Conservation (phyloP, 2,329 filamentous ascomycete genomes). For the Claviceps pusilla region DNA sequence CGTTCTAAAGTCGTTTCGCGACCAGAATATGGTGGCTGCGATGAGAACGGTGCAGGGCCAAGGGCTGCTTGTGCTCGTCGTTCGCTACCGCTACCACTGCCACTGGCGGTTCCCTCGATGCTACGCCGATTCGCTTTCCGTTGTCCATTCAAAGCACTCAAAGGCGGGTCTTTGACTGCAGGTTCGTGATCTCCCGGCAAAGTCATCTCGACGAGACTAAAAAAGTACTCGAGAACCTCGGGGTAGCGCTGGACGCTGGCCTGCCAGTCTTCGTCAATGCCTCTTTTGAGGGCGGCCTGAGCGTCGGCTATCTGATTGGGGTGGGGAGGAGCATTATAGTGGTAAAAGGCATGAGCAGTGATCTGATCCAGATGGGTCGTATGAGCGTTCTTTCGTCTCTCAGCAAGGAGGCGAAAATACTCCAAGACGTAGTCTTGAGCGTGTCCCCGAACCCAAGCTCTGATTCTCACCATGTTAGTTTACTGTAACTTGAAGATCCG, state of each 20-base stretch:
- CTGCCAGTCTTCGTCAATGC: slow-evolving; percentile 68
- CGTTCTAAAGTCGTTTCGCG: slow-evolving; percentile 1
- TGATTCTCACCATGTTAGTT: slow-evolving; percentile 16
- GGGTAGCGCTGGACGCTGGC: slow-evolving; percentile 61
- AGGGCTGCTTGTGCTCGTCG: slow-evolving; percentile 1
- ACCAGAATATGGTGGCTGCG: background rate
- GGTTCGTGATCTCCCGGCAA: slow-evolving; percentile 48
- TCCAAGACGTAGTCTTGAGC: slow-evolving; percentile 54
- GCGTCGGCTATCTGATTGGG: slow-evolving; percentile 49
- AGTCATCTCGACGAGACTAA: slow-evolving; percentile 50
- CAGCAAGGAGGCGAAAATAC: slow-evolving; percentile 47
- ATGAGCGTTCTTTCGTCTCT: slow-evolving; percentile 45
- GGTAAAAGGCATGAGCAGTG: slow-evolving; percentile 38
- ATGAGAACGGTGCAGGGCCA: background rate
- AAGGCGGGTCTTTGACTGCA: slow-evolving; percentile 43
- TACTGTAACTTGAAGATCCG: background rate
- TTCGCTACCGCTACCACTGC: background rate
- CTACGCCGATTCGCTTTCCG: slow-evolving; percentile 32
- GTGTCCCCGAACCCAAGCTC: slow-evolving; percentile 48
- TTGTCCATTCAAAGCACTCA: slow-evolving; percentile 36
- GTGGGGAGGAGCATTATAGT: slow-evolving; percentile 43
- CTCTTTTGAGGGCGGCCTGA: slow-evolving; percentile 51
- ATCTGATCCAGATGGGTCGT: slow-evolving; percentile 40
- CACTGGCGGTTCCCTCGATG: background rate
- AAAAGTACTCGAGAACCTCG: slow-evolving; percentile 71